These are phyloP conservation scores for Pseudozyma sp. DNA, from an alignment of 1,284 basidiomycete species.

Conservation along the genomic window DNA sequence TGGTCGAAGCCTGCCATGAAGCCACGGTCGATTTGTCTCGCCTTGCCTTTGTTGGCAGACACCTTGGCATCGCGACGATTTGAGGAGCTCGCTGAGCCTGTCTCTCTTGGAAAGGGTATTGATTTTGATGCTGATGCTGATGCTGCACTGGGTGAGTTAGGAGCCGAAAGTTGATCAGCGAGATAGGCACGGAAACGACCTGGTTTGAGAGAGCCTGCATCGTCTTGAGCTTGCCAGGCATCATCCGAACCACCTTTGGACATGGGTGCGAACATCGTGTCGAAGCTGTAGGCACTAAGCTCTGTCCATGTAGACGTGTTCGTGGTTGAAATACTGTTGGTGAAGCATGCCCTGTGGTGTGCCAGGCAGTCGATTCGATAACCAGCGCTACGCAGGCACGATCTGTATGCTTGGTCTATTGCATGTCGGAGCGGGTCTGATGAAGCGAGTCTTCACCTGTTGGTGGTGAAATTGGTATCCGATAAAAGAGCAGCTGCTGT, in stretches of 20 bases:
- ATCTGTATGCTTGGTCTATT: not conserved
- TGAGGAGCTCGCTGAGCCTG: constrained; percentile 3
- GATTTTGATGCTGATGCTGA: constrained; percentile 21
- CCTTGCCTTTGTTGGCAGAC: constrained; percentile 32
- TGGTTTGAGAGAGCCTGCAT: constrained; percentile 51
- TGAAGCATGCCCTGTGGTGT: not conserved
- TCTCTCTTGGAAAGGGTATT: constrained; percentile 36
- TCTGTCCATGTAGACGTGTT: not conserved
- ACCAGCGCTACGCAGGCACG: not conserved
- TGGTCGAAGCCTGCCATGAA: constrained; percentile 35
- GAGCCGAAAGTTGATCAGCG: constrained; percentile 36
- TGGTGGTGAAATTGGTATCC: no score
- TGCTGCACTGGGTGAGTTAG: not conserved
- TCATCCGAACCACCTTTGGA: constrained; percentile 50
- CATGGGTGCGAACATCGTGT: constrained; percentile 52
- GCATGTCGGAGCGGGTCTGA: not conserved
- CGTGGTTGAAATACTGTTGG: not conserved
- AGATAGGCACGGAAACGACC: constrained; percentile 51
- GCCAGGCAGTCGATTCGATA: not conserved
- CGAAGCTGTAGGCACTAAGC: not conserved
- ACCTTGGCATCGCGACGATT: constrained; percentile 15
- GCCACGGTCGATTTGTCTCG: constrained; percentile 17
- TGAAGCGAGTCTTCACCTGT: not conserved
- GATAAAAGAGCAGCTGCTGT: not conserved
- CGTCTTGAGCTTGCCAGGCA: constrained; percentile 50